Percentiles rank a stretch among this genome's conserved stretches.
These are phyloP conservation scores for Ceratocystis papillata DNA, from an alignment of 2,329 filamentous ascomycete species.

Conservation along the genomic window DNA sequence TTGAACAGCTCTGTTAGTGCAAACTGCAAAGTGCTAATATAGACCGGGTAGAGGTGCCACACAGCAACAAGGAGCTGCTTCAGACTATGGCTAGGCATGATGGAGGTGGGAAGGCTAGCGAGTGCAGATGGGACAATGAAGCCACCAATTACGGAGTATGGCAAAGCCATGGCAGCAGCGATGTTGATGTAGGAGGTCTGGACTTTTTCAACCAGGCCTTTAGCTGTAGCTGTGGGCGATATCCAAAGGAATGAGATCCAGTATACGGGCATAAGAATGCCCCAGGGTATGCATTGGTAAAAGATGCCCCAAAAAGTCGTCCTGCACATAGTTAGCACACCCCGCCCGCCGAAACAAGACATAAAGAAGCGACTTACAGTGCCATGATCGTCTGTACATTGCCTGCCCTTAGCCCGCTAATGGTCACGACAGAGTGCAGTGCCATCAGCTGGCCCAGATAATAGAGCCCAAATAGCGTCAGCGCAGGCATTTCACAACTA, in stretches of 20 bases:
- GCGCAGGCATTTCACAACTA: conserved; percentile 20
- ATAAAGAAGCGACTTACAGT: conserved; percentile 22
- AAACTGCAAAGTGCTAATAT: conserved; percentile 23
- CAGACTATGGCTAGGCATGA: conserved; percentile 23
- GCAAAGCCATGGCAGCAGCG: conserved; percentile 24
- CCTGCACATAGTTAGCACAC: conserved; percentile 22
- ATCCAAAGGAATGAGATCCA: conserved; percentile 26
- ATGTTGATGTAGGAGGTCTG: conserved; percentile 17
- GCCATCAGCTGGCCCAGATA: conserved; percentile 26
- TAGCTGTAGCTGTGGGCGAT: conserved; percentile 24
- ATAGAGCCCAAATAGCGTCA: conserved; percentile 26
- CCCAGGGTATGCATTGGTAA: conserved; percentile 27
- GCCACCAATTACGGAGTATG: conserved; percentile 25
- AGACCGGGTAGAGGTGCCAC: conserved; percentile 28
- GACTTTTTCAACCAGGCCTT: conserved; percentile 16
- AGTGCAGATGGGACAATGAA: conserved; percentile 26
- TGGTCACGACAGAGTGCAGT: conserved; percentile 25
- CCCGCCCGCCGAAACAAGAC: neutral
- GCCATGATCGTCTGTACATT: conserved; percentile 26
- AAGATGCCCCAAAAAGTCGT: conserved; percentile 26
- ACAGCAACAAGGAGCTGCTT: conserved; percentile 26
- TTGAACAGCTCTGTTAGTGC: conserved; percentile 17
- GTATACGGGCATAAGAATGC: conserved; percentile 27
- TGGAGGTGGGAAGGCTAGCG: conserved; percentile 24
- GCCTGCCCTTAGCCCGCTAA: conserved; percentile 26